Conservation (phyloP, 2,329 filamentous ascomycete species). For the Cordyceps cicadae region DNA sequence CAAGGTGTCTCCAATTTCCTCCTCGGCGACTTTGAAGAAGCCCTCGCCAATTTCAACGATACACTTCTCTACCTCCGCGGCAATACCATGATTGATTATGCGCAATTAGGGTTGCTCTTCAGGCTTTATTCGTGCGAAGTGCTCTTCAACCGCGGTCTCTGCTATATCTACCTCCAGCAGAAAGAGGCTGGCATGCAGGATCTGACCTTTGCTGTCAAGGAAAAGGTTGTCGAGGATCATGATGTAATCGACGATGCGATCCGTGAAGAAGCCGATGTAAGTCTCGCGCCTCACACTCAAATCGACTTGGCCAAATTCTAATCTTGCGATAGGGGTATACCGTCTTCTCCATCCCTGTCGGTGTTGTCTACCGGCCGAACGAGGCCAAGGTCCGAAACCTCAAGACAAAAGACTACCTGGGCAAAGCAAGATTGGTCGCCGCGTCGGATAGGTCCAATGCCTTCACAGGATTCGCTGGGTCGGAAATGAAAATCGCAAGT, state of each 20-base stretch:
- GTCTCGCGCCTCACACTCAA: slow-evolving; percentile 13
- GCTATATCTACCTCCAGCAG: slow-evolving; percentile 94
- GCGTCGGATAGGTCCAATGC: slow-evolving; percentile 73
- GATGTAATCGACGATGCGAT: slow-evolving; percentile 98
- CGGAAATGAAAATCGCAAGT: slow-evolving; percentile 66
- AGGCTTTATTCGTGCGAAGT: slow-evolving; percentile 97
- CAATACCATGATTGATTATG: slow-evolving; percentile 96
- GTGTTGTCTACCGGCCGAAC: slow-evolving; percentile 89
- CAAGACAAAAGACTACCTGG: slow-evolving; percentile 95
- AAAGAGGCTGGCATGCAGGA: slow-evolving; percentile 87
- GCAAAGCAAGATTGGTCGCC: slow-evolving; percentile 88
- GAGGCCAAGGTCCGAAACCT: slow-evolving; percentile 97
- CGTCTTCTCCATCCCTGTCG: slow-evolving; percentile 95
- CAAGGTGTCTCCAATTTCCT: slow-evolving; percentile 98
- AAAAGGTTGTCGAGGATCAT: slow-evolving; percentile 93
- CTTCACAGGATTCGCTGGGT: slow-evolving; percentile 73
- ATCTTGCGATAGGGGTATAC: slow-evolving; percentile 69
- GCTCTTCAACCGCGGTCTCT: slow-evolving; percentile 91
- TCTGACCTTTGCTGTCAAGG: slow-evolving; percentile 80
- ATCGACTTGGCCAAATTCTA: slow-evolving; percentile 16
- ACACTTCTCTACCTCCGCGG: slow-evolving; percentile 88
- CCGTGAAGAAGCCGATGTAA: slow-evolving; percentile 79
- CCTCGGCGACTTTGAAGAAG: slow-evolving; percentile 93
- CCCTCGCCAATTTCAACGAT: slow-evolving; percentile 97
- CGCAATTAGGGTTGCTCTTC: slow-evolving; percentile 89